Conservation (phyloP, 495 filamentous ascomycete species). For the Podospora comata region DNA sequence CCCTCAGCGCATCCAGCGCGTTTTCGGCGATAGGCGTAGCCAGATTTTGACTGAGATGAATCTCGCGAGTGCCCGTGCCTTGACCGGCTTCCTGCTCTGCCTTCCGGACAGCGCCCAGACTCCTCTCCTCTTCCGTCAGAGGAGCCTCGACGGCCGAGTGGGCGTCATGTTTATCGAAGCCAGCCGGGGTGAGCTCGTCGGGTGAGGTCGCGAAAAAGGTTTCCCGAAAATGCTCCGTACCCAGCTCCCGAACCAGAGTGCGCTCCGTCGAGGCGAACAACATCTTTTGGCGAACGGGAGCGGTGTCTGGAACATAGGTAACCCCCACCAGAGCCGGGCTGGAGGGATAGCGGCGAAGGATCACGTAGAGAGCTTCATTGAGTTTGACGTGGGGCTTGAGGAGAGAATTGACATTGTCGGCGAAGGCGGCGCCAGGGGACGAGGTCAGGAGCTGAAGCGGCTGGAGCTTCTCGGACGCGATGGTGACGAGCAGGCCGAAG, state of each 20-base stretch:
- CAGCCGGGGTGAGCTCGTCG: slow-evolving; percentile 64
- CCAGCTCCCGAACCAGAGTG: slow-evolving; percentile 80
- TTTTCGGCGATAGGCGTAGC: slow-evolving; percentile 66
- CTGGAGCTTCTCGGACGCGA: slow-evolving; percentile 68
- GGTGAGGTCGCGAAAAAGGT: slow-evolving; percentile 73
- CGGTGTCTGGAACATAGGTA: slow-evolving; percentile 86
- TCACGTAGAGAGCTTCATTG: slow-evolving; percentile 75
- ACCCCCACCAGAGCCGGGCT: slow-evolving; percentile 64
- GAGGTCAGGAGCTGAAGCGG: slow-evolving; percentile 60
- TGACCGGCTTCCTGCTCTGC: slow-evolving; percentile 74
- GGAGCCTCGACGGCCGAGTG: slow-evolving; percentile 67
- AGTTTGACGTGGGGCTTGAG: slow-evolving; percentile 63
- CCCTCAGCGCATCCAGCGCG: slow-evolving; percentile 62
- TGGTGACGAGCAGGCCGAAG: slow-evolving; percentile 80
- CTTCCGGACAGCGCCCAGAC: slow-evolving; percentile 69
- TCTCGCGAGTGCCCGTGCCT: slow-evolving; percentile 63
- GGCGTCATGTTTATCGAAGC: slow-evolving; percentile 73
- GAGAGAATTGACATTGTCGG: slow-evolving; percentile 53
- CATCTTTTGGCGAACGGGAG: slow-evolving; percentile 92
- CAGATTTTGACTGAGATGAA: slow-evolving; percentile 57
- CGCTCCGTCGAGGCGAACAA: slow-evolving; percentile 87
- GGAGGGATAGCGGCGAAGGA: slow-evolving; percentile 66
- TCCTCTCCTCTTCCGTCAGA: slow-evolving; percentile 84
- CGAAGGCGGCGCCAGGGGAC: slow-evolving; percentile 55
- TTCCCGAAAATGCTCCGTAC: slow-evolving; percentile 79